Evolutionary conservation across 2,329 filamentous ascomycete genomes (phyloP).

Genomic region (Septoria linicola): DNA sequence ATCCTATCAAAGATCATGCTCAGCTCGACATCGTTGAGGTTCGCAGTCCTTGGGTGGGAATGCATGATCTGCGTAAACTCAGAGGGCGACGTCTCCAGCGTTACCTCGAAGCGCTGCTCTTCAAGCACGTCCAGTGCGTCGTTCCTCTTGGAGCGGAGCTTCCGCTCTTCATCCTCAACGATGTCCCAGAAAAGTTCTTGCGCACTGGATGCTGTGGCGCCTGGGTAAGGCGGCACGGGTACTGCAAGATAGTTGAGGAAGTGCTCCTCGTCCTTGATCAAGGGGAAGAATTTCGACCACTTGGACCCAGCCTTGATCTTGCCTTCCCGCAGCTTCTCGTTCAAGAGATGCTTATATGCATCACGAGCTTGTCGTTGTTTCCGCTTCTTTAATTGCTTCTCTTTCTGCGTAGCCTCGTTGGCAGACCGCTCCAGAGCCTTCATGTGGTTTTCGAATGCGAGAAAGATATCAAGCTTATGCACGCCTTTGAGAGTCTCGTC

Average conservation of each 20-base stretch:
- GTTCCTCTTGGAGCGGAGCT: constrained; percentile 35
- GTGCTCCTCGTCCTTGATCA: constrained; percentile 76
- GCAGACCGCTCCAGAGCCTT: constrained; percentile 86
- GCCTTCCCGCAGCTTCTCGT: constrained; percentile 69
- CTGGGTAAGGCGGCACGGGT: constrained; percentile 35
- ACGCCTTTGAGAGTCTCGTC: constrained; percentile 84
- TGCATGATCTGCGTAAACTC: constrained; percentile 82
- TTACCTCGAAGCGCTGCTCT: constrained; percentile 91
- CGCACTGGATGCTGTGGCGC: constrained; percentile 51
- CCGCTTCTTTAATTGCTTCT: constrained; percentile 77
- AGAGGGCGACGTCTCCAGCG: constrained; percentile 79
- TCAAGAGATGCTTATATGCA: constrained; percentile 70
- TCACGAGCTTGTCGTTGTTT: constrained; percentile 86
- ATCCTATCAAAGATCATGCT: constrained; percentile 82
- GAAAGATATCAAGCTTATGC: constrained; percentile 85
- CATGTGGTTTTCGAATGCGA: constrained; percentile 91
- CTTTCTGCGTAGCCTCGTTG: constrained; percentile 85
- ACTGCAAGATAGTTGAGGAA: constrained; percentile 83
- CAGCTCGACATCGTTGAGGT: constrained; percentile 77
- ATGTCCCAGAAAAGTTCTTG: constrained; percentile 95
- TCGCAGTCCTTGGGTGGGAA: constrained; percentile 82
- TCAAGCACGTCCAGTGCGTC: constrained; percentile 37
- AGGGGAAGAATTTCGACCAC: constrained; percentile 77
- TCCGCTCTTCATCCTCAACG: constrained; percentile 85
- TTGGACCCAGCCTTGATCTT: constrained; percentile 88